Percentiles rank a stretch among this genome's conserved stretches.
These are phyloP conservation scores for Pythium rishiriense DNA, from an alignment of 352 stramenopile genomes.

Conservation along the genomic window DNA sequence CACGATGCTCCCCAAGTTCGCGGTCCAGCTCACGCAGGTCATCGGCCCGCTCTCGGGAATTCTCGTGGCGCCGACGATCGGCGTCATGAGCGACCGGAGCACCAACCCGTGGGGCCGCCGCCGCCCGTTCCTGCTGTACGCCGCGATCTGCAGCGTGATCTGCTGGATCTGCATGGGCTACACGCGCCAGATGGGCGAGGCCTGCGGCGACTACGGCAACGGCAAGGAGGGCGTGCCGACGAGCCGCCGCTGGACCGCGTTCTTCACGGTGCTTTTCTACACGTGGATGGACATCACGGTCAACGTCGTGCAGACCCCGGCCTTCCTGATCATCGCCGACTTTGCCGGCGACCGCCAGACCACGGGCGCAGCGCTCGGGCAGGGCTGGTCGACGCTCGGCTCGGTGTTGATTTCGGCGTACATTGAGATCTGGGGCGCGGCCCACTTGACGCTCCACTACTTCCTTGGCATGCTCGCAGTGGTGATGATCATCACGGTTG, in stretches of 20 bases:
- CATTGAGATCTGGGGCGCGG: constrained; percentile 44
- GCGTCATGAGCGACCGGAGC: constrained; percentile 28
- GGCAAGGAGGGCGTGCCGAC: constrained; percentile 2
- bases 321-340: constrained; percentile 50
- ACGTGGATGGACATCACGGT: constrained; percentile 32
- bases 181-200: constrained; percentile 22
- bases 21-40: constrained; percentile 28
- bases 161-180: constrained; percentile 33
- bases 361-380: constrained; percentile 37
- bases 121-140: constrained; percentile 21
- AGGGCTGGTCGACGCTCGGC: constrained; percentile 46
- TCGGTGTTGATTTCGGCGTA: constrained; percentile 47
- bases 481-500: constrained; percentile 35
- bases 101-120: constrained; percentile 26
- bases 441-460: constrained; percentile 42
- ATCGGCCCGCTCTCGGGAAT: constrained; percentile 30
- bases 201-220: constrained; percentile 26
- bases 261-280: constrained; percentile 13
- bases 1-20: constrained; percentile 21
- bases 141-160: constrained; percentile 19
- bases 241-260: not conserved
- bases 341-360: constrained; percentile 54
- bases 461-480: constrained; percentile 53
- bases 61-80: constrained; percentile 15
- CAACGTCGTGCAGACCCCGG: constrained; percentile 27